phyloP scores from a whole-genome alignment of 352 stramenopile species.

The Paralagenidium karlingii region DNA sequence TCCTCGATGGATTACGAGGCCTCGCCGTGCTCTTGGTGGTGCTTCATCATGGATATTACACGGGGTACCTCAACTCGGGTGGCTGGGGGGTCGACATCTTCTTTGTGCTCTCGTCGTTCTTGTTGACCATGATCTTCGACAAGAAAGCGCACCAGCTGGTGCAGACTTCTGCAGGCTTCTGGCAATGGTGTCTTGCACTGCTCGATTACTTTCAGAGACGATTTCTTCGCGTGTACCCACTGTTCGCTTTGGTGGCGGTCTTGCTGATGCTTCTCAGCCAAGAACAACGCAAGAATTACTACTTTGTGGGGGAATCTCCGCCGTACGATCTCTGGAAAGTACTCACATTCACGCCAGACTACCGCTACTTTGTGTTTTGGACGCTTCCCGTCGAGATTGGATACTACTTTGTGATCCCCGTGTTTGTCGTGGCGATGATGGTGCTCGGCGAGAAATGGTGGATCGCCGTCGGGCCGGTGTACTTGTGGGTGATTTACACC shows the following conservation, averaged over 20 bases:
- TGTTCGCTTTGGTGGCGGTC: conserved; percentile 22
- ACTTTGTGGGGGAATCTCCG: conserved; percentile 9
- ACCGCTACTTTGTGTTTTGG: conserved; percentile 36
- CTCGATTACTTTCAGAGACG: conserved; percentile 29
- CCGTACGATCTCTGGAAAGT: conserved; percentile 19
- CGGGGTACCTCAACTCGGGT: conserved; percentile 20
- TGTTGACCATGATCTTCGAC: conserved; percentile 42
- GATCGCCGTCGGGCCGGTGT: conserved; percentile 14
- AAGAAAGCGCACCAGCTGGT: conserved; percentile 21
- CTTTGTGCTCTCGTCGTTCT: conserved; percentile 38
- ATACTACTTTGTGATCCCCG: conserved; percentile 41
- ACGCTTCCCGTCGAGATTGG: conserved; percentile 31
- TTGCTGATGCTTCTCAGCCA: conserved; percentile 16
- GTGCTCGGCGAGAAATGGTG: conserved; percentile 16
- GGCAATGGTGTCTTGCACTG: conserved; percentile 18
- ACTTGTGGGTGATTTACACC: conserved; percentile 15
- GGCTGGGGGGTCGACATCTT: conserved; percentile 27
- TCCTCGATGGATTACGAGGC: conserved; percentile 14
- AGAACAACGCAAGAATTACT: conserved; percentile 17
- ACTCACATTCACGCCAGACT: conserved; percentile 23
- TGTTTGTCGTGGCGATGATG: conserved; percentile 12
- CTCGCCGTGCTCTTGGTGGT: conserved; percentile 12
- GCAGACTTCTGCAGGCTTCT: conserved; percentile 6
- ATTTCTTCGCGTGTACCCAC: conserved; percentile 32
- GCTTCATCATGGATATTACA: conserved; percentile 11